Evolutionary conservation across 352 stramenopile genomes (phyloP).

Genomic region (Pythium coloratum): DNA sequence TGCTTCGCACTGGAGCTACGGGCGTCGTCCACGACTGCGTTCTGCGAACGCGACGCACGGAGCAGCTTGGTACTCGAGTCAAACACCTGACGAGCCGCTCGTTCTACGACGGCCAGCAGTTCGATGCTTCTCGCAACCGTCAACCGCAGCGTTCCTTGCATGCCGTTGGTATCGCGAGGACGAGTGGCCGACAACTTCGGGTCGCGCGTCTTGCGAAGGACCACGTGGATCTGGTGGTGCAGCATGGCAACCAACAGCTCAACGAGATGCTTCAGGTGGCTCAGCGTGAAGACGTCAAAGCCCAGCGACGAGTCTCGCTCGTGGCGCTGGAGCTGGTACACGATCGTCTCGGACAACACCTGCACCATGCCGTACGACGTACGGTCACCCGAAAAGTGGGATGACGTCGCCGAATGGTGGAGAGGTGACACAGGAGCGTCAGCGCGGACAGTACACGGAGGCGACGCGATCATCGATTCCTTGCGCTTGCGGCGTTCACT

Average conservation of each 20-base stretch:
- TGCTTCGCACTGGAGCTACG: conserved; percentile 10
- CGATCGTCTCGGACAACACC: conserved; percentile 54
- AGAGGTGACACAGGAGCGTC: conserved; percentile 20
- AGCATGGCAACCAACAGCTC: conserved; percentile 75
- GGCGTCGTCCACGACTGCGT: conserved; percentile 4
- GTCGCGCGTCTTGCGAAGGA: conserved; percentile 60
- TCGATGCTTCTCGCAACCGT: conserved; percentile 34
- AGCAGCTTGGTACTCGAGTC: conserved; percentile 18
- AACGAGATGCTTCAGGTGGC: conserved; percentile 48
- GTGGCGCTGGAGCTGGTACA: conserved; percentile 34
- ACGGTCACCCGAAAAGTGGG: conserved; percentile 60
- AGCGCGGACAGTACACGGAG: conserved; percentile 27
- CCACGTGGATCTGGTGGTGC: conserved; percentile 62
- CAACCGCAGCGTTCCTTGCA: conserved; percentile 18
- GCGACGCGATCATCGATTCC: conserved; percentile 74
- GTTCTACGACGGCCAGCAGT: conserved; percentile 34
- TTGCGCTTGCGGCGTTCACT: conserved; percentile 47
- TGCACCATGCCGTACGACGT: conserved; percentile 74
- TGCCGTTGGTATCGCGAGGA: conserved; percentile 29
- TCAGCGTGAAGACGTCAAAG: conserved; percentile 54
- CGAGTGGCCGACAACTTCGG: conserved; percentile 58
- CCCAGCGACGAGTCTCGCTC: conserved; percentile 30
- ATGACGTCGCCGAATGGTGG: conserved; percentile 31
- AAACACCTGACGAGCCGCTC: conserved; percentile 27
- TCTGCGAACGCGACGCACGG: conserved; percentile 10